Percentiles rank a stretch among this genome's conserved stretches.
phyloP scores from a whole-genome alignment of 2,329 filamentous ascomycete species.

The Xylariomycetidae sp. region DNA sequence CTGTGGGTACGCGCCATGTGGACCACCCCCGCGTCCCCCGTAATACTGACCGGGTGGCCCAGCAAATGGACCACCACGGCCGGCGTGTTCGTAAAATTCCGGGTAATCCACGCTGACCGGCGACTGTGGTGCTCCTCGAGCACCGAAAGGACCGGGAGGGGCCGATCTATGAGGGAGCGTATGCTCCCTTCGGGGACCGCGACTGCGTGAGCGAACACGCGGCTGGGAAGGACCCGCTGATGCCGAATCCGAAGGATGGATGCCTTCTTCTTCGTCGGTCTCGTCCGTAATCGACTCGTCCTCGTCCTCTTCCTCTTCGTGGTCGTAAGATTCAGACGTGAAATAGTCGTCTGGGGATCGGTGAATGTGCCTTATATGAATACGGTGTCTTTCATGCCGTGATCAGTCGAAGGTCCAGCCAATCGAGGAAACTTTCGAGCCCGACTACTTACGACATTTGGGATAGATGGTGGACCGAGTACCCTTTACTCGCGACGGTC shows the following conservation, averaged over 20 bases:
- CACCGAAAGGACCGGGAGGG: constrained; percentile 19
- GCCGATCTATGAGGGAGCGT: constrained; percentile 22
- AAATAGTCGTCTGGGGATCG: constrained; percentile 2
- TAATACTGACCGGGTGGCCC: constrained; percentile 23
- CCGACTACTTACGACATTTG: constrained; percentile 44
- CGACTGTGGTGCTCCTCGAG: constrained; percentile 32
- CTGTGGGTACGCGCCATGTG: constrained; percentile 37
- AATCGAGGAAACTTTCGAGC: no score
- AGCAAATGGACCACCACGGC: constrained; percentile 28
- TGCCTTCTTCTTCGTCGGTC: constrained; percentile 28
- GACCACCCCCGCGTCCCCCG: no score
- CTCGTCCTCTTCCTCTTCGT: constrained; percentile 7
- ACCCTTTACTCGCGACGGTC: constrained; percentile 43
- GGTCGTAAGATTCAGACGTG: constrained; percentile 6
- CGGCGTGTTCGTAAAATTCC: constrained; percentile 52
- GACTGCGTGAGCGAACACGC: constrained; percentile 27
- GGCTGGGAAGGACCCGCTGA: no score
- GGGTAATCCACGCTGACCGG: constrained; percentile 58
- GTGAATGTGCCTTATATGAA: constrained; percentile 1
- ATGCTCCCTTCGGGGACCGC: constrained; percentile 31
- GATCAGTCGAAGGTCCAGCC: no score
- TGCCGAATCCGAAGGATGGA: constrained; percentile 55
- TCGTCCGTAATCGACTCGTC: constrained; percentile 16
- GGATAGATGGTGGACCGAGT: constrained; percentile 27
- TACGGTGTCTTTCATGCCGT: no score